Evolutionary conservation across 352 stramenopile genomes (phyloP), one percentile per base, ranked within the genome.

Genomic region (Phytophthora sansomeana): DNA sequence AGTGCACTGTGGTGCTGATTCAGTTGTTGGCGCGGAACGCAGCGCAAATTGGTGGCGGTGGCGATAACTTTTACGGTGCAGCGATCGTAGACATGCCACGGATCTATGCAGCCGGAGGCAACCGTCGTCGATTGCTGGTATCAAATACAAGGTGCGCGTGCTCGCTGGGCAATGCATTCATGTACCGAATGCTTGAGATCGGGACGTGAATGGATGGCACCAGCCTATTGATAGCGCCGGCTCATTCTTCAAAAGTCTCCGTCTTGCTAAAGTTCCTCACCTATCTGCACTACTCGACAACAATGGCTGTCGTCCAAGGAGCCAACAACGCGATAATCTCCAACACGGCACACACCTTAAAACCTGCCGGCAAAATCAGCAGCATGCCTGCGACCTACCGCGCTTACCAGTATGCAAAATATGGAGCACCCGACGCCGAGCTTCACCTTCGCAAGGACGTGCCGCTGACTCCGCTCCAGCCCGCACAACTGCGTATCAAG

Each of bases 401-500:
- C 5, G 63, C 69, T 3, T 77, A 77, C 54, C 47, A 73, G 36
- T 73, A 73, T 43, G 50, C 44, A 9, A 39, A 39, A 24, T 74
- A 53, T 38, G 60, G 60, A 11, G 19, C 56, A 2, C 57, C 61
- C 0, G 46, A 67, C 4, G 48, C 59, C 8, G 44, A 64, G n/a
- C 55, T 80, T 19, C 42, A 47, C 11, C 61, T 80, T 29, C 28
- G 33, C 30, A 62, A 63, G 17, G 26, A 63, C 14, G 64, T 72
- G 1, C 38, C 42, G 10, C 46, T 70, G 29, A 43, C 38, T 1
- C n/a, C 48, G 4, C 62, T 79, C 8, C 26, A 61, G 24, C 29
- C 61, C 5, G 73, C 58, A 14, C 68, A 90, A 38, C 56, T 93
- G 4, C 62, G 85, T 43, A 69, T 93, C 58, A 83, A 88, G 47